A percentile compares a stretch with the other conserved stretches of the same genome.
Evolutionary conservation across 192 early-diverging fungal genomes (phyloP).

Genomic region (Coemansia asiatica): DNA sequence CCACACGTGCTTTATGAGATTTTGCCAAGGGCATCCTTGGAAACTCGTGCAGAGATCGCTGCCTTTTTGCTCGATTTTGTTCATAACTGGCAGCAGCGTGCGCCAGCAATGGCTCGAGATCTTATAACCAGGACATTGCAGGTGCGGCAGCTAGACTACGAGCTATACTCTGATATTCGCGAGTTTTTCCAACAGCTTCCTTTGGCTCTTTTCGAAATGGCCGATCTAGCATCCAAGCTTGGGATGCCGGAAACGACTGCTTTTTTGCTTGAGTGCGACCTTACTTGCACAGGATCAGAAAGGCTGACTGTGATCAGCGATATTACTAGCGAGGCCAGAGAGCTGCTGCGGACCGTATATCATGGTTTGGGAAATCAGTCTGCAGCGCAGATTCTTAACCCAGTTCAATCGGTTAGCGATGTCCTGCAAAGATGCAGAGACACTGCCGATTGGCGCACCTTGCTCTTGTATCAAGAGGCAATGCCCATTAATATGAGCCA

Average conservation of each 20-base stretch:
- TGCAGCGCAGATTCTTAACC: slow-evolving; percentile 35
- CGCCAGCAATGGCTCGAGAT: slow-evolving; percentile 31
- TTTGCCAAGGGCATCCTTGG: slow-evolving; percentile 13
- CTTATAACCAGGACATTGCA: slow-evolving; percentile 30
- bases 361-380: slow-evolving; percentile 40
- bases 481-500: background rate
- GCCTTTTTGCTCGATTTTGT: slow-evolving; percentile 47
- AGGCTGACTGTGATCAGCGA: slow-evolving; percentile 15
- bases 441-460: slow-evolving; percentile 41
- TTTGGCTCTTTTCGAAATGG: slow-evolving; percentile 47
- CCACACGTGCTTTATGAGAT: slow-evolving; percentile 35
- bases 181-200: slow-evolving; percentile 37
- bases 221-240: slow-evolving; percentile 36
- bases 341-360: slow-evolving; percentile 34
- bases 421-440: slow-evolving; percentile 43
- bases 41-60: slow-evolving; percentile 24
- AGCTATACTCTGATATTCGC: slow-evolving; percentile 41
- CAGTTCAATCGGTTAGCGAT: slow-evolving; percentile 22
- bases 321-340: slow-evolving; percentile 31
- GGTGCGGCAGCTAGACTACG: slow-evolving; percentile 26
- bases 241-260: slow-evolving; percentile 38
- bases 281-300: slow-evolving; percentile 31
- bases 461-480: slow-evolving; percentile 50
- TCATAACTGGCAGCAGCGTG: slow-evolving; percentile 42
- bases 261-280: slow-evolving; percentile 50